Base-by-base conservation (phyloP, 257 asterid genomes). In the Apocynum venetum region DNA sequence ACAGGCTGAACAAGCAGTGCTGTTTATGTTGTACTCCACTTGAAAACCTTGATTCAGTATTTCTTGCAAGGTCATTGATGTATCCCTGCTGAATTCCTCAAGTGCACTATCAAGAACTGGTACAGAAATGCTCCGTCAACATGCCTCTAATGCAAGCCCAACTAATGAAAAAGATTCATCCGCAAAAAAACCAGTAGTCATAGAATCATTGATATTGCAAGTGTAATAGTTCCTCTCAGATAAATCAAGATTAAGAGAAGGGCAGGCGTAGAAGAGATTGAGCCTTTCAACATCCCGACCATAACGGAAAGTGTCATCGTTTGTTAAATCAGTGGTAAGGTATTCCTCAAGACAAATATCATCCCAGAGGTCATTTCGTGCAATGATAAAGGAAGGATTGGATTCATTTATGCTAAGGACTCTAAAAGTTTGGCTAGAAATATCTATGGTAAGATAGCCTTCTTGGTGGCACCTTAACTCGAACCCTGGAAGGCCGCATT, bases 401-500 rank as follows among this genome's bases (percentile, higher is more conserved):
- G 69, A 71, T 43, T 53, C 31, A 2, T 76, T 66, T 31, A 80
- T 76, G 3, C 31, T 35, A 7, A 71, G 59, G 31, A 76, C 52
- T 51, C 51, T 74, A n/a, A 59, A 76, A 10, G 25, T 10, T 7
- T 73, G 38, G 0, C 14, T 11, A 48, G 14, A 31, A 52, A 60
- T 14, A 19, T 67, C 52, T 43, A 67, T 19, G 72, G 80, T 59
- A 0, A 81, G 61, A 82, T 68, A 0, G 47, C 77, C 48, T 57
- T 64, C 64, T 78, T 76, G 72, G 52, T 71, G 36, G 57, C 92
- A 90, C 51, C 1, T 48, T 59, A 89, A 85, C 57, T 82, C 6
- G 67, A 87, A 83, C 63, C 73, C 82, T n/a, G 85, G 85, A 74
- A 79, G 72, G 59, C 93, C 93, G 81, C 47, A 89, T 65, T 86